Evolutionary conservation across 1,139 yeast genomes (phyloP).

Genomic region (Diutina catenulata): DNA sequence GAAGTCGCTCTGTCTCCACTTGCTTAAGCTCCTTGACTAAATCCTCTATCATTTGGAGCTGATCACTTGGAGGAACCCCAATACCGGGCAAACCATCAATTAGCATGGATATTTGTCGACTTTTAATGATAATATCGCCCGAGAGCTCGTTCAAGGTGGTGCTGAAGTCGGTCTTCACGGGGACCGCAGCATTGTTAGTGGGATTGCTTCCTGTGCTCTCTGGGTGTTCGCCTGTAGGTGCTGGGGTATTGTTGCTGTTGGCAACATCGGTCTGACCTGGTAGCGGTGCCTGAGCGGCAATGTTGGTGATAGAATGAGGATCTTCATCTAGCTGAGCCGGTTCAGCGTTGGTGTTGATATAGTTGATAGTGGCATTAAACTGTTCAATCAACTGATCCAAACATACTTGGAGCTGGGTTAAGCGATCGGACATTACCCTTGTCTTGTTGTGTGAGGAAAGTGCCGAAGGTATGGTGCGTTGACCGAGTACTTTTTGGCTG

Average conservation of each 20-base stretch:
- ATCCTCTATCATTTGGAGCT: conserved; percentile 50
- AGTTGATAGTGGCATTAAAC: conserved; percentile 81
- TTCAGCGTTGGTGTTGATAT: conserved; percentile 47
- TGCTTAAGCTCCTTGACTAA: conserved; percentile 51
- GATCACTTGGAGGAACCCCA: conserved; percentile 71
- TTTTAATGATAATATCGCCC: conserved; percentile 71
- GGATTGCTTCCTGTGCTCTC: conserved; percentile 16
- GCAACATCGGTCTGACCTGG: conserved; percentile 37
- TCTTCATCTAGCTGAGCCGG: conserved; percentile 26
- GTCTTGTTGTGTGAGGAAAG: too few relatives aligned
- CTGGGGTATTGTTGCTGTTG: too few relatives aligned
- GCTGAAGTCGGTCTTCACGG: conserved; percentile 24
- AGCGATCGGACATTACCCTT: conserved; percentile 82
- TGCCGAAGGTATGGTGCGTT: too few relatives aligned
- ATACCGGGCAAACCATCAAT: conserved; percentile 91
- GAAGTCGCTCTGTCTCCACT: conserved; percentile 48
- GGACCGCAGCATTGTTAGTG: conserved; percentile 5
- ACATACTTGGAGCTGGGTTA: conserved; percentile 87
- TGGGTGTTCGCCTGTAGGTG: conserved; percentile 7
- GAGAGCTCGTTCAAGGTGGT: conserved; percentile 63
- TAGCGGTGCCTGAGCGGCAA: conserved; percentile 37
- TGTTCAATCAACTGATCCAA: conserved; percentile 87
- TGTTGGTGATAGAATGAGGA: conserved; percentile 25
- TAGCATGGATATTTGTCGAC: conserved; percentile 75
- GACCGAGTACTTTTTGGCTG: too few relatives aligned